These are phyloP conservation scores for Aspergillus sp. DNA, from an alignment of 2,329 filamentous ascomycete species.

Conservation along the genomic window DNA sequence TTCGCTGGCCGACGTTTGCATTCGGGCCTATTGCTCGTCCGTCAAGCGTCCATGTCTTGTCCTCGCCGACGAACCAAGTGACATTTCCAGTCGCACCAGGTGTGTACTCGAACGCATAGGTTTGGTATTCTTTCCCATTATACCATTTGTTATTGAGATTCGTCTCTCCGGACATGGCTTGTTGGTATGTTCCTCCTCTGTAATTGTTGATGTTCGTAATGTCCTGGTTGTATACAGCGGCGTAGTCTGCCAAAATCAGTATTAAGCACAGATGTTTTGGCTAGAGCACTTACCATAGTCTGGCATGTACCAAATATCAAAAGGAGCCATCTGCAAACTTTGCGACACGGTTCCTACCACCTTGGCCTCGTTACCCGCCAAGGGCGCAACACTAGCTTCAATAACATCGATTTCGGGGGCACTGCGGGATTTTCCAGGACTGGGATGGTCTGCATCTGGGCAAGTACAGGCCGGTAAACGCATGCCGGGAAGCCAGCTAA, in stretches of 20 bases:
- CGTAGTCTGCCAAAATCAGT: conserved; percentile 48
- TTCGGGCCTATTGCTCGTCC: conserved; percentile 63
- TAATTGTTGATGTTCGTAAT: conserved; percentile 61
- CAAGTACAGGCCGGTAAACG: conserved; percentile 68
- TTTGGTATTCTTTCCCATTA: conserved; percentile 62
- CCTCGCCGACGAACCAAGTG: conserved; percentile 67
- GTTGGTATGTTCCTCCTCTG: conserved; percentile 62
- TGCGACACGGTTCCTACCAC: conserved; percentile 64
- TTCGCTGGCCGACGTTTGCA: conserved; percentile 66
- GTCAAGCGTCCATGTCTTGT: conserved; percentile 65
- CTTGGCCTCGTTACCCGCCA: conserved; percentile 50
- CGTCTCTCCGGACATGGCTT: conserved; percentile 62
- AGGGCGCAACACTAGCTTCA: conserved; percentile 62
- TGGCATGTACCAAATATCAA: conserved; percentile 69
- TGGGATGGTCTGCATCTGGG: conserved; percentile 63
- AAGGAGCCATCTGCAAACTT: conserved; percentile 67
- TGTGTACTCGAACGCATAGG: conserved; percentile 63
- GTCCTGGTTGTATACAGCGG: conserved; percentile 63
- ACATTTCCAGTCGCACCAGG: conserved; percentile 62
- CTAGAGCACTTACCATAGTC: conserved; percentile 48
- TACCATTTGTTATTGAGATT: conserved; percentile 68
- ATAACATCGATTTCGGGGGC: conserved; percentile 72
- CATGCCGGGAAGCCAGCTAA: conserved; percentile 70
- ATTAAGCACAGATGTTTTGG: not conserved
- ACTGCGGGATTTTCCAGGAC: conserved; percentile 62